These are phyloP conservation scores for Dactylellina drechsleri DNA, from an alignment of 2,329 filamentous ascomycete species.

Conservation along the genomic window DNA sequence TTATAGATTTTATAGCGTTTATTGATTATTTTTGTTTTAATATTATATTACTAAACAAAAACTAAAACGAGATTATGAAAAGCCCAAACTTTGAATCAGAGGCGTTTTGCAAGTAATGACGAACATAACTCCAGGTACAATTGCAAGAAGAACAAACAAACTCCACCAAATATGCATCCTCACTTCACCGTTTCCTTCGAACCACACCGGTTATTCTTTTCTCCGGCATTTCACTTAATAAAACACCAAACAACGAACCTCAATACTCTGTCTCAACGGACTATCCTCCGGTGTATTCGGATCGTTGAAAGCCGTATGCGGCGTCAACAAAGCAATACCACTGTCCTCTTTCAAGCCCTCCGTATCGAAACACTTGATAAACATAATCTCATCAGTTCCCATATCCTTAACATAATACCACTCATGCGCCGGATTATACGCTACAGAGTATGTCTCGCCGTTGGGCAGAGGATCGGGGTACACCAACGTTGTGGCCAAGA, in stretches of 20 bases:
- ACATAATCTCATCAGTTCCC: conserved; percentile 75
- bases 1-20: no score
- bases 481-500: conserved; percentile 71
- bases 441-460: conserved; percentile 77
- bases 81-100: no score
- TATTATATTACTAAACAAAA: no score
- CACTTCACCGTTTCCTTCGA: no score
- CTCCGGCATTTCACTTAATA: conserved; percentile 7
- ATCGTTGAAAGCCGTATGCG: conserved; percentile 83
- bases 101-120: no score
- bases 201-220: no score
- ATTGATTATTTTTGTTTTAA: no score
- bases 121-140: no score
- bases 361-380: conserved; percentile 83
- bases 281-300: conserved; percentile 76
- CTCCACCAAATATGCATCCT: neutral
- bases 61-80: no score
- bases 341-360: conserved; percentile 41
- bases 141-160: neutral
- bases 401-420: conserved; percentile 87
- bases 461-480: conserved; percentile 70
- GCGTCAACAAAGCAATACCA: conserved; percentile 59
- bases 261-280: conserved; percentile 83
- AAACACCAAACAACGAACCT: conserved; percentile 79
- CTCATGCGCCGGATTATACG: conserved; percentile 70